A percentile compares a stretch with the other conserved stretches of the same genome.
These are phyloP conservation scores for Cryptococcus sp. DNA, from an alignment of 1,284 basidiomycete species.

Conservation along the genomic window DNA sequence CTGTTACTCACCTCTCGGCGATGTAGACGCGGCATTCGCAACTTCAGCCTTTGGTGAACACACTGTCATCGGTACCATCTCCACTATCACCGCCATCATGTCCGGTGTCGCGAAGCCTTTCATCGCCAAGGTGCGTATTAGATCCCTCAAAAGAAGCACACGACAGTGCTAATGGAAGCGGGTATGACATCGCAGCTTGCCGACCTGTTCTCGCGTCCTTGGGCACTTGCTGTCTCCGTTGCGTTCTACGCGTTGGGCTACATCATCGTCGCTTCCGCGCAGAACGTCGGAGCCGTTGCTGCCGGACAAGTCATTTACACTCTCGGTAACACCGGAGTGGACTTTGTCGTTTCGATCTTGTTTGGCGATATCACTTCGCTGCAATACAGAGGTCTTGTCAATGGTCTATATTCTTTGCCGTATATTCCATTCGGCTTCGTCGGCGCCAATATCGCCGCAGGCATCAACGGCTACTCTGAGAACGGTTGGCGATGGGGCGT, in stretches of 20 bases:
- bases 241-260: constrained; percentile 45
- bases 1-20: not conserved
- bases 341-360: constrained; percentile 30
- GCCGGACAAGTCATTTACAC: constrained; percentile 46
- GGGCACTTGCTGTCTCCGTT: constrained; percentile 26
- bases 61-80: constrained; percentile 45
- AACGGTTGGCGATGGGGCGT: constrained; percentile 69
- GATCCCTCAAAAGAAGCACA: not conserved
- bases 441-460: constrained; percentile 59
- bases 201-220: constrained; percentile 38
- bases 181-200: constrained; percentile 9
- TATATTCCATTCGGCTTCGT: constrained; percentile 58
- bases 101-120: constrained; percentile 45
- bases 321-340: constrained; percentile 41
- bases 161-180: too few species aligned
- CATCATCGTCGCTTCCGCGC: constrained; percentile 36
- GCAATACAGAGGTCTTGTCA: constrained; percentile 71
- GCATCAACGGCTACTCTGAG: constrained; percentile 57
- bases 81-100: constrained; percentile 44
- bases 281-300: constrained; percentile 37
- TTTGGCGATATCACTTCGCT: constrained; percentile 73
- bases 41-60: constrained; percentile 47
- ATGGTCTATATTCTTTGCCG: constrained; percentile 66
- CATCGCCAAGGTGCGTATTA: constrained; percentile 39
- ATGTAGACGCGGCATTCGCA: constrained; percentile 36